phyloP scores from a whole-genome alignment of 805 yeast genomes.

The Cyberlindnera xylosilytica region DNA sequence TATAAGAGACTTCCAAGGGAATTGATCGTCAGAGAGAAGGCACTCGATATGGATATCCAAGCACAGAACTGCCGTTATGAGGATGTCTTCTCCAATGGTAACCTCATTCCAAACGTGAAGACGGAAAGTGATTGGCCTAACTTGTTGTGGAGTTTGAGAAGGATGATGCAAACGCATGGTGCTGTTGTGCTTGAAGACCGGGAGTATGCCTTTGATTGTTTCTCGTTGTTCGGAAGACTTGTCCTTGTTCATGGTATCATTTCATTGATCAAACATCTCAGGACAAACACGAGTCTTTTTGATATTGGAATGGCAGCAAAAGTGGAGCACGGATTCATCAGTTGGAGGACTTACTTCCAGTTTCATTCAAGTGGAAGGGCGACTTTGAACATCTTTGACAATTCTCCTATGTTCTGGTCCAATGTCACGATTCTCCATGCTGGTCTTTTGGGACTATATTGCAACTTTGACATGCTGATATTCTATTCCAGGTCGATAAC shows the following conservation, averaged over 20 bases:
- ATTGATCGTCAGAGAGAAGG: constrained; percentile 10
- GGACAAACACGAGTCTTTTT: constrained; percentile 10
- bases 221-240: constrained; percentile 33
- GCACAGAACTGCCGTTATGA: constrained; percentile 9
- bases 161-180: constrained; percentile 30
- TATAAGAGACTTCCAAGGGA: constrained; percentile 30
- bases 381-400: constrained; percentile 30
- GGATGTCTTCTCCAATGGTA: constrained; percentile 17
- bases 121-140: constrained; percentile 35
- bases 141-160: constrained; percentile 32
- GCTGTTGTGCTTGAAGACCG: constrained; percentile 11
- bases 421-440: constrained; percentile 28
- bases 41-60: constrained; percentile 3
- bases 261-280: constrained; percentile 27
- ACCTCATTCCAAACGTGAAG: constrained; percentile 27
- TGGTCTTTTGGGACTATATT: constrained; percentile 29
- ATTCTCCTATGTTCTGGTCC: constrained; percentile 34
- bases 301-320: constrained; percentile 23
- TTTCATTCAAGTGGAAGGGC: constrained; percentile 3
- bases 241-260: constrained; percentile 34
- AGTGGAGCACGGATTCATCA: constrained; percentile 30
- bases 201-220: constrained; percentile 34
- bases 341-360: constrained; percentile 36
- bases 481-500: constrained; percentile 14
- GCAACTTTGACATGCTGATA: constrained; percentile 24